Evolutionary conservation across 257 asterid genomes (phyloP), one percentile per base, ranked within the genome.

Genomic region (Gynochthodes officinalis): DNA sequence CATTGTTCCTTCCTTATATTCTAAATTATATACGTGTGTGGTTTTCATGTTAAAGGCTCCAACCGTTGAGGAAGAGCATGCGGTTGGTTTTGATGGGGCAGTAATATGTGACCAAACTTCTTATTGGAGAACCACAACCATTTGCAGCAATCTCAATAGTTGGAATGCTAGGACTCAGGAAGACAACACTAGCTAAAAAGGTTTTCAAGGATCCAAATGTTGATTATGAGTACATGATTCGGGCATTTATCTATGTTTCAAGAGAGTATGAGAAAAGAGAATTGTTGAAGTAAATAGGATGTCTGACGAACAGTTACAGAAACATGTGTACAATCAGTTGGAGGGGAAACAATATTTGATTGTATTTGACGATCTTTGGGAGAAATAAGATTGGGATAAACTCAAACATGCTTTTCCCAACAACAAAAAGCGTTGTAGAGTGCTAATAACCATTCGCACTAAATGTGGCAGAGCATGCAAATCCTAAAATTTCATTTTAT

Each of bases 151-250:
- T 79, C 25, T 61, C 80, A 11, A 75, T 75, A 3, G 73, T 79
- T 23, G 83, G 83, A 0, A 75, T 79, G 80, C 50, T 69, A 16
- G 80, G 83, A n/a, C 72, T 75, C 6, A 92, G 93, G 15, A 84
- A 89, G 80, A 87, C 93, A n/a, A 89, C 93, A 1, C 61, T 87
- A 28, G 96, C 93, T 23, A 85, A 77, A 43, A 85, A 84, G 86
- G 77, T 87, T 2, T 84, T 79, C 11, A 82, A 85, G 60, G 87
- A 84, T 54, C 81, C 81, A 21, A 64, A 14, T 1, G 78, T 82
- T 9, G 84, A 78, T 19, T 85, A 72, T 9, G 81, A 84, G 19
- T 89, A 85, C 83, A 69, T 73, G 71, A 78, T 50, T 10, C 84
- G 87, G 0, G 88, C 82, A 2, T 89, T 89, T 86, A 85, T 83